Evolutionary conservation across 305 asterid genomes (phyloP), one percentile per base, ranked within the genome.

Genomic region (Solanum hybrid): DNA sequence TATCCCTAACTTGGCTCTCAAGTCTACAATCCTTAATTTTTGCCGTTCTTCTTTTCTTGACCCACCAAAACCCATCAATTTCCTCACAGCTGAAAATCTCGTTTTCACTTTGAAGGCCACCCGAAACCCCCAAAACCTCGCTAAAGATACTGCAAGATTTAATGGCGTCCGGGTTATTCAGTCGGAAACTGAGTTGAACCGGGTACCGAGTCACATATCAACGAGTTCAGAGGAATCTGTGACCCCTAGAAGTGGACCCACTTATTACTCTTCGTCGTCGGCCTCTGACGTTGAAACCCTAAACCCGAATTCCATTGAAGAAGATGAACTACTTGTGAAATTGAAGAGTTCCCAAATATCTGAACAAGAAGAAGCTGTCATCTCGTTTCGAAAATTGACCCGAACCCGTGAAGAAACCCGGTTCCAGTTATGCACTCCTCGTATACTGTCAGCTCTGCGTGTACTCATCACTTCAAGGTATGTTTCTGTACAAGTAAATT

Each of bases 1-100:
- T 71, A 95, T 97, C 88, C 99, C 99, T 18, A 96, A 97, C 78
- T 93, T 97, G 33, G 99, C 99, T 46, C 95, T 97, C 74, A 94
- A 92, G 84, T 91, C 99, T 86, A 91, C 98, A 46, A 97, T 97
- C 69, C 93, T 93, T 81, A 96, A 91, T 61, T 96, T 97, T 95
- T 96, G 97, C 91, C 93, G 92, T 86, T 90, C 91, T 35, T 92
- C 93, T 79, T 90, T 71, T 91, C 67, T 90, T 33, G 94, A 90
- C 75, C 95, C 95, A 40, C 98, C 96, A 3, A 91, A 90, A 16
- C 96, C 98, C 40, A 36, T 95, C 61, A 96, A 94, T 57, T 93
- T 92, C 18, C 22, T 35, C 92, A 89, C 96, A 51, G 98, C 99
- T 3, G 94, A 93, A 22, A 94, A 93, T 22, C 92, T 96, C 86